Evolutionary conservation across 1,139 yeast genomes (phyloP), one percentile per base, ranked within the genome.

Genomic region (Pichia sp.): DNA sequence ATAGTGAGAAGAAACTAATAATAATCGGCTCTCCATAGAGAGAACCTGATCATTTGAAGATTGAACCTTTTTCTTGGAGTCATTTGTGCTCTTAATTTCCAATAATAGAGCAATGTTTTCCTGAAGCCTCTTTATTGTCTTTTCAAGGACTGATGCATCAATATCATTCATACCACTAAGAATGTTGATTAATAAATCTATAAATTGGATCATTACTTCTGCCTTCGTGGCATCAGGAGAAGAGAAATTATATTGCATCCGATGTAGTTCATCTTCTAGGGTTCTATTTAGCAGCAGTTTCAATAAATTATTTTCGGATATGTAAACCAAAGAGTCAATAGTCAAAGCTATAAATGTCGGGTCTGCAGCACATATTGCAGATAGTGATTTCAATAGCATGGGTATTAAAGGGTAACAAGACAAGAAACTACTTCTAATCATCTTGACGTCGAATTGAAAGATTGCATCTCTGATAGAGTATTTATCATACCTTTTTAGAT

Each of bases 321-420:
- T 54, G 34, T 41, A 52, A 0, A 57, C 24, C 20, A 64, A 43
- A 3, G 66, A 60, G 7, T 55, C 59, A 3, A 58, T 29, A 8
- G 60, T 16, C 4, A 54, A 41, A 1, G 55, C 43, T n/a, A 46
- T 48, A 24, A 52, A 58, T 1, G 55, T 41, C 1, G 42, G 16
- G 33, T 66, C 67, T 2, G 41, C 30, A 2, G 55, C 45, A 48
- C 64, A 60, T n/a, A 67, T 40, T 1, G 52, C 36, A 1, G 67
- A 45, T 17, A 66, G 44, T 2, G 67, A 58, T 10, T 59, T 62
- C 5, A 69, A 42, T 6, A 66, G 12, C 38, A 58, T 44, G 0
- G 77, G 73, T 5, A 73, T 53, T 31, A 78, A 66, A 12, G 65
- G 61, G 33, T 67, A 67, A 49, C 79, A 65, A 0, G 78, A 64